Percentiles rank a stretch among this genome's conserved stretches.
Conservation (phyloP, 2,329 filamentous ascomycete genomes). For the Penicillium sp. region DNA sequence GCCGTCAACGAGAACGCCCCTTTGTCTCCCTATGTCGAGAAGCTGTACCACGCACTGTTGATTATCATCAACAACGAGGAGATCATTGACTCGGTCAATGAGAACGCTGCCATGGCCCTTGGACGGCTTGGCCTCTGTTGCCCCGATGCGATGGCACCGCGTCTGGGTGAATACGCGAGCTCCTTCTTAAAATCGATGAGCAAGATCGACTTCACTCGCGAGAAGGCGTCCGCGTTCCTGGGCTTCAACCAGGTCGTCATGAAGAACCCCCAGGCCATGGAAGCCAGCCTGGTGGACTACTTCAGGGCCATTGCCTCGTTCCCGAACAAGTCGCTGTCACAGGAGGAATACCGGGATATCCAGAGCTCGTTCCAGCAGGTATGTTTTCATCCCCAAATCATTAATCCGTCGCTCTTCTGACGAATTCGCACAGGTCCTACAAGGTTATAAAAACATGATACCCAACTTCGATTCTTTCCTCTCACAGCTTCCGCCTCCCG, state of each 20-base stretch:
- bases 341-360: constrained; percentile 60
- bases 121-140: constrained; percentile 82
- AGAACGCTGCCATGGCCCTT: constrained; percentile 92
- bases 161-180: constrained; percentile 74
- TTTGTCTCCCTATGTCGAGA: constrained; percentile 74
- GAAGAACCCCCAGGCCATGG: constrained; percentile 87
- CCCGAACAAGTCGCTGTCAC: constrained; percentile 59
- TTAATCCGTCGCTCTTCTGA: background rate
- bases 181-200: constrained; percentile 79
- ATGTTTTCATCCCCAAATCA: constrained; percentile 32
- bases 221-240: constrained; percentile 90
- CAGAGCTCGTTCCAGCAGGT: constrained; percentile 75
- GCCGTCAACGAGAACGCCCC: constrained; percentile 70
- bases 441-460: constrained; percentile 50
- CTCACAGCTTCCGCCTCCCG: constrained; percentile 39
- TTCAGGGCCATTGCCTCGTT: constrained; percentile 80
- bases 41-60: constrained; percentile 72
- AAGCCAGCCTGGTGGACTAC: constrained; percentile 76
- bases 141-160: constrained; percentile 71
- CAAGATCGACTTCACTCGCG: constrained; percentile 81
- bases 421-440: constrained; percentile 35
- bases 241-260: constrained; percentile 84
- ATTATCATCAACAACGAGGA: constrained; percentile 81
- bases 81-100: constrained; percentile 80
- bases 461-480: constrained; percentile 49